phyloP scores from a whole-genome alignment of 2,329 filamentous ascomycete genomes.

The Metarhizium guizhouense region DNA sequence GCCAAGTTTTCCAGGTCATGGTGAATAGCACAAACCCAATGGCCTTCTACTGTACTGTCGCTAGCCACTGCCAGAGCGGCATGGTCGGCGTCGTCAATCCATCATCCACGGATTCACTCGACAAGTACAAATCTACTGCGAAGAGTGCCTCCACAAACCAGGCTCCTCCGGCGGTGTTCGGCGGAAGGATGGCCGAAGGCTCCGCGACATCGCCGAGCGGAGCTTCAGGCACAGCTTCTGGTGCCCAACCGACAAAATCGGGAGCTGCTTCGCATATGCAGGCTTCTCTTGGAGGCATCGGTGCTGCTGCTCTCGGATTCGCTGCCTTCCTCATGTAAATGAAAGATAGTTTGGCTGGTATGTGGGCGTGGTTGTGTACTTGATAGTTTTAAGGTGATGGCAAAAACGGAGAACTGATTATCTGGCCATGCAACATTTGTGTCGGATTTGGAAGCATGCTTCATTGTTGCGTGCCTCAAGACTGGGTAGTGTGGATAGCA shows the following conservation, averaged over 20 bases:
- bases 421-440: neutral
- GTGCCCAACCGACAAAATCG: neutral
- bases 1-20: constrained; percentile 14
- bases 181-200: constrained; percentile 8
- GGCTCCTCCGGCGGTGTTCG: constrained; percentile 7
- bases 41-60: constrained; percentile 20
- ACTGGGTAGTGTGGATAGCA: no score
- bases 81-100: constrained; percentile 23
- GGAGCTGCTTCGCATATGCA: constrained; percentile 2
- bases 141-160: constrained; percentile 4
- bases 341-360: neutral
- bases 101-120: constrained; percentile 12
- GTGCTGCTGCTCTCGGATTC: constrained; percentile 1
- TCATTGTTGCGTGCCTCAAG: neutral
- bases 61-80: constrained; percentile 19
- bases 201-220: neutral
- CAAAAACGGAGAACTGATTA: neutral
- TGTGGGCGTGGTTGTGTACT: neutral
- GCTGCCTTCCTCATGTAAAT: constrained; percentile 3
- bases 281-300: constrained; percentile 1
- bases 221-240: neutral
- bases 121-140: constrained; percentile 9
- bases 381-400: neutral
- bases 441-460: neutral
- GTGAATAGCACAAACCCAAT: constrained; percentile 20